Percentiles rank a stretch among this genome's conserved stretches.
phyloP scores from a whole-genome alignment of 192 early-diverging fungal species.

The Oehlia diaphana region DNA sequence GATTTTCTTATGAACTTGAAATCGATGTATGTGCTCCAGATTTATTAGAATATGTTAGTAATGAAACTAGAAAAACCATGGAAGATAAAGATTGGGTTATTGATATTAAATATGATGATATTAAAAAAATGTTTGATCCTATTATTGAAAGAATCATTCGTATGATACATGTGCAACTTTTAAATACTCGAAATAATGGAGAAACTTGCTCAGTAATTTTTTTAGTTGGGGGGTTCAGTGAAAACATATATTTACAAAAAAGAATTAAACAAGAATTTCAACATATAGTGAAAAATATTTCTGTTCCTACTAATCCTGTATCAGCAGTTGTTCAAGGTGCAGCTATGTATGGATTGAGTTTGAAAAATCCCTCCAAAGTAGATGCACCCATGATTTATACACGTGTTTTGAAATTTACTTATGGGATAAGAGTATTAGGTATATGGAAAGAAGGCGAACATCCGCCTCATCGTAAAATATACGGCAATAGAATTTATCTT shows the following conservation, averaged over 20 bases:
- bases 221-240: neutral
- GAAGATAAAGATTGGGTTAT: conserved; percentile 46
- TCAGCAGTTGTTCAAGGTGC: neutral
- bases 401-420: neutral
- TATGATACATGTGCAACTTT: neutral
- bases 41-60: neutral
- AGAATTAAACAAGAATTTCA: neutral
- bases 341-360: neutral
- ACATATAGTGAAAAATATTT: neutral
- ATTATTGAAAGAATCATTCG: neutral
- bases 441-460: neutral
- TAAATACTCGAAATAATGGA: neutral
- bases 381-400: neutral
- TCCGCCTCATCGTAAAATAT: neutral
- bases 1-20: neutral
- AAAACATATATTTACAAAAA: neutral
- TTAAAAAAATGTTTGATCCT: neutral
- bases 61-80: conserved; percentile 31
- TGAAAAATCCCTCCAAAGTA: neutral
- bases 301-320: neutral
- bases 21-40: neutral
- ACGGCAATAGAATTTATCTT: neutral
- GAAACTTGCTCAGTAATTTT: neutral
- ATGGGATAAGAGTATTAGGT: neutral
- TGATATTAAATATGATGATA: conserved; percentile 39